These are phyloP conservation scores for Magnusiomyces ingens DNA, from an alignment of 1,139 yeast species.

Conservation along the genomic window DNA sequence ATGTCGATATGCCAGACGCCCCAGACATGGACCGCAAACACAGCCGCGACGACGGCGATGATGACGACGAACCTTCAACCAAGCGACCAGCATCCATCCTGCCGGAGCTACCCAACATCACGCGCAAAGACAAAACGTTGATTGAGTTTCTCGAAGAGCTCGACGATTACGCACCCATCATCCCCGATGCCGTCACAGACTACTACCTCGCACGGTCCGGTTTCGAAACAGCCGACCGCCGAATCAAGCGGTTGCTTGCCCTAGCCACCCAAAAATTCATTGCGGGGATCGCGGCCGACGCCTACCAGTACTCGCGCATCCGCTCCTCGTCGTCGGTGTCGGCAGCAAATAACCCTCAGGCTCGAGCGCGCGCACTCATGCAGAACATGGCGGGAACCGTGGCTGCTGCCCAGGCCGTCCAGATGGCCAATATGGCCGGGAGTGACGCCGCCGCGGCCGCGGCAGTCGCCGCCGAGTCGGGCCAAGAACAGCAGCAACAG, in stretches of 20 bases:
- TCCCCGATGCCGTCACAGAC: slow-evolving; percentile 97
- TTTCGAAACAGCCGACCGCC: slow-evolving; percentile 68
- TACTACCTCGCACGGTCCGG: slow-evolving; percentile 88
- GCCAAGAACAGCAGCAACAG: background rate
- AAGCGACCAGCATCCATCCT: slow-evolving; percentile 1
- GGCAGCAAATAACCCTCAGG: slow-evolving; percentile 79
- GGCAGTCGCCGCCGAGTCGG: slow-evolving; percentile 15
- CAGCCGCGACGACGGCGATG: slow-evolving; percentile 18
- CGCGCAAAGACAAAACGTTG: slow-evolving; percentile 79
- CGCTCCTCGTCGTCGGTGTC: slow-evolving; percentile 78
- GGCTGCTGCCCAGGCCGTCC: slow-evolving; percentile 24
- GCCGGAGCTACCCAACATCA: slow-evolving; percentile 48
- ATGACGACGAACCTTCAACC: slow-evolving; percentile 13
- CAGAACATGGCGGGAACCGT: slow-evolving; percentile 54
- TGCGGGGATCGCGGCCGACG: slow-evolving; percentile 92
- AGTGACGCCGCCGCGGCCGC: slow-evolving; percentile 15
- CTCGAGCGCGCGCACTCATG: slow-evolving; percentile 69
- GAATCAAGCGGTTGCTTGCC: slow-evolving; percentile 80
- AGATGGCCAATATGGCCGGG: background rate
- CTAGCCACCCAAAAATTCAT: slow-evolving; percentile 94
- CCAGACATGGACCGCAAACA: slow-evolving; percentile 1
- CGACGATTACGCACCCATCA: slow-evolving; percentile 93
- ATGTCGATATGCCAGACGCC: background rate
- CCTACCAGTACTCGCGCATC: slow-evolving; percentile 89
- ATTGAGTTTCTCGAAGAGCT: slow-evolving; percentile 79